Evolutionary conservation across 2,329 filamentous ascomycete species (phyloP), one percentile per base, ranked within the genome.

Genomic region (Fusarium camptoceras): DNA sequence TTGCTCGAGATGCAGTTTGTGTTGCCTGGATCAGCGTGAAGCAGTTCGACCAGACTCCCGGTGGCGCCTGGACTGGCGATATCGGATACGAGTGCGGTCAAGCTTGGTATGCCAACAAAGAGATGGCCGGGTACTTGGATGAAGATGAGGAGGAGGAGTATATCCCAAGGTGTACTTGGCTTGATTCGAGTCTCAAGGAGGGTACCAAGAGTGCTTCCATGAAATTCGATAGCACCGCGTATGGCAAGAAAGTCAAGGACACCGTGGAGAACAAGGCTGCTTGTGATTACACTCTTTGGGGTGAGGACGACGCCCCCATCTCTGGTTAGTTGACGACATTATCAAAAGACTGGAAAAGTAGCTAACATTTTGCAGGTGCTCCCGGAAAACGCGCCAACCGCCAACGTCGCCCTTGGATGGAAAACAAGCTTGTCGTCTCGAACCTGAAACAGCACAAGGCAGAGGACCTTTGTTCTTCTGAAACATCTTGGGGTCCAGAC

Each of bases 351-450:
- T 25, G 4, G 4, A 3, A 5, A 2, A 5, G 11, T 3, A 15
- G 12, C 4, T 51, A 0, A 39, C 1, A 8, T 3, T 1, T 7
- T 0, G 1, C 14, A 41, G 24, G 31, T 14, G 16, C 34, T 1
- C 34, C 18, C 1, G 24, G 12, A 6, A 51, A 39, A 1, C 34
- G 34, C 7, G 18, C 34, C 11, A 6, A 51, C 7, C 31, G 9
- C 18, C 27, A 12, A 5, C 27, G 22, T 1, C 39, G 0, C 0
- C 15, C 27, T 12, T 47, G 22, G 22, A 46, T 27, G 22, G 22
- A 46, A 10, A 0, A 4, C 0, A 39, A 27, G 3, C 30, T 50
- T 0, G 22, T 50, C 0, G 12, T 50, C 14, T 41, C 31, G 0
- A 12, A 51, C 14, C 6, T 20, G 2, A 51, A 5, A 1, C 31